These are phyloP conservation scores for Parastagonospora avenae DNA, from an alignment of 2,329 filamentous ascomycete genomes.

Conservation along the genomic window DNA sequence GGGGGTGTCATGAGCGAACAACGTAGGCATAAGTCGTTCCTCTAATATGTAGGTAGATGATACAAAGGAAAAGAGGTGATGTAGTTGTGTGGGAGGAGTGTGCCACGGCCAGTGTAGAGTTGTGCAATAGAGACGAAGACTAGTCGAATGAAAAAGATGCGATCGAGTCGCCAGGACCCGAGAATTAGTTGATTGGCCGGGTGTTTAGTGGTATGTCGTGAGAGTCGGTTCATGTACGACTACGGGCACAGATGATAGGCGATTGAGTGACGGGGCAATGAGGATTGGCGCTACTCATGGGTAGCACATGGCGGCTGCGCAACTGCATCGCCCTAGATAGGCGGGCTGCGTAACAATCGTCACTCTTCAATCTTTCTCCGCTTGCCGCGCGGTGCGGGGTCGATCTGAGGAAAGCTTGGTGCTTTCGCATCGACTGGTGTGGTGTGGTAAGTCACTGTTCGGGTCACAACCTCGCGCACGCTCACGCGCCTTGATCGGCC, in stretches of 20 bases:
- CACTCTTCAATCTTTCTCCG: constrained; percentile 72
- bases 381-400: constrained; percentile 90
- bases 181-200: constrained; percentile 29
- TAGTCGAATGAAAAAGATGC: constrained; percentile 28
- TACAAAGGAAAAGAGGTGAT: constrained; percentile 24
- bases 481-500: constrained; percentile 64
- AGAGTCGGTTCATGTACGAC: constrained; percentile 2
- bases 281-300: constrained; percentile 21
- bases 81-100: constrained; percentile 8
- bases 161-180: constrained; percentile 46
- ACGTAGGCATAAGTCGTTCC: constrained; percentile 28
- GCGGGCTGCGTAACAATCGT: constrained; percentile 21
- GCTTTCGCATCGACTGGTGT: constrained; percentile 49
- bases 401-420: constrained; percentile 66
- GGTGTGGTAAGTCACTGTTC: constrained; percentile 86
- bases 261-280: constrained; percentile 9
- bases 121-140: constrained; percentile 5
- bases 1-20: constrained; percentile 30
- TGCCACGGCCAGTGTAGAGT: constrained; percentile 9
- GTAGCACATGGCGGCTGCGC: constrained; percentile 31
- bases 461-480: constrained; percentile 89
- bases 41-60: constrained; percentile 26
- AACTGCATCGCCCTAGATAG: constrained; percentile 23
- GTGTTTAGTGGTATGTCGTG: constrained; percentile 8
- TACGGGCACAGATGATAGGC: constrained; percentile 1